These are phyloP conservation scores for Botrytis pseudocinerea DNA, from an alignment of 2,329 filamentous ascomycete genomes.

Conservation along the genomic window DNA sequence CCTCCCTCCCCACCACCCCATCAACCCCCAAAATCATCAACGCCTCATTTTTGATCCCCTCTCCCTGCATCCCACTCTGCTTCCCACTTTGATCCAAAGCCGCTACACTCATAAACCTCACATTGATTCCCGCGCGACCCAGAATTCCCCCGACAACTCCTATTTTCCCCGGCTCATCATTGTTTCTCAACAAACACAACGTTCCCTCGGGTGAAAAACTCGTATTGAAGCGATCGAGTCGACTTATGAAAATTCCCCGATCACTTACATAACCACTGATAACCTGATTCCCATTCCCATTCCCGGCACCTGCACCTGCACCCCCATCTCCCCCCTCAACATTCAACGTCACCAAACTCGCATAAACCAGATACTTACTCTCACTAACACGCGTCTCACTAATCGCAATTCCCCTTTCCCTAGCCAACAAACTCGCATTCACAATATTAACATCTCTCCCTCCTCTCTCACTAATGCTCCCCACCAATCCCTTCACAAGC, in stretches of 20 bases:
- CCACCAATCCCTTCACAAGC: slow-evolving; percentile 73
- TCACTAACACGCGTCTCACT: slow-evolving; percentile 70
- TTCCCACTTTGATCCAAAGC: slow-evolving; percentile 44
- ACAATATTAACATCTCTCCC: slow-evolving; percentile 77
- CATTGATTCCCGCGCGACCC: slow-evolving; percentile 72
- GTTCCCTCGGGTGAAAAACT: slow-evolving; percentile 73
- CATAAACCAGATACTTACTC: slow-evolving; percentile 62
- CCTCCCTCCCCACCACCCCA: slow-evolving; percentile 59
- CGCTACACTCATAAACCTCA: slow-evolving; percentile 76
- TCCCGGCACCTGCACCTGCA: neutral
- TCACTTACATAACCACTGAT: slow-evolving; percentile 68
- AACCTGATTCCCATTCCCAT: slow-evolving; percentile 45
- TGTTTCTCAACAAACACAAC: slow-evolving; percentile 77
- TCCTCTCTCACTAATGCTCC: slow-evolving; percentile 65
- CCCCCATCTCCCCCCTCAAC: neutral
- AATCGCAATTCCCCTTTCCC: slow-evolving; percentile 74
- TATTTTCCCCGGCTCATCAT: slow-evolving; percentile 80
- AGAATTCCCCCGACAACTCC: slow-evolving; percentile 72
- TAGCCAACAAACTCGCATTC: slow-evolving; percentile 73
- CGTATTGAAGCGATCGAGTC: slow-evolving; percentile 71
- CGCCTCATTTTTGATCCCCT: slow-evolving; percentile 59
- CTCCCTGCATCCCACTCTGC: slow-evolving; percentile 33
- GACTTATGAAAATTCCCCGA: slow-evolving; percentile 66
- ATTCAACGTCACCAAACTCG: slow-evolving; percentile 69
- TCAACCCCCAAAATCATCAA: slow-evolving; percentile 81